phyloP scores from a whole-genome alignment of 495 filamentous ascomycete genomes.

The Lasiosphaeris hirsuta region DNA sequence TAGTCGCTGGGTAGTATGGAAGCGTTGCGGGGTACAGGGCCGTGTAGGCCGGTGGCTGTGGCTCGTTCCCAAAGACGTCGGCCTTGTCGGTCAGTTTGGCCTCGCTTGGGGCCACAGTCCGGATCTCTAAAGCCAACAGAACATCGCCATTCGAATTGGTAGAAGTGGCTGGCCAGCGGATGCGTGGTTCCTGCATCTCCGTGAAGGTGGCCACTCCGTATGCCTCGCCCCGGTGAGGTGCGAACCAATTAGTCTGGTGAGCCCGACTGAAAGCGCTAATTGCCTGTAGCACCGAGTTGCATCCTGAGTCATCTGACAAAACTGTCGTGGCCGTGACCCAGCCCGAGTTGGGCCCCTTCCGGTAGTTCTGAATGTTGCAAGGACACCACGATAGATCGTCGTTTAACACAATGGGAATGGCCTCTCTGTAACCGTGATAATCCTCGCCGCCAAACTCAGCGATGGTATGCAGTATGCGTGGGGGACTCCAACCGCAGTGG shows the following conservation, averaged over 20 bases:
- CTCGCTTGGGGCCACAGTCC: neutral
- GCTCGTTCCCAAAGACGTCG: no score
- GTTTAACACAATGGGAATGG: neutral
- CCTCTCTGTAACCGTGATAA: no score
- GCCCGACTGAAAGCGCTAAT: neutral
- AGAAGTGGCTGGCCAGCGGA: neutral
- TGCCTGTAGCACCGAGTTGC: neutral
- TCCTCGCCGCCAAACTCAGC: no score
- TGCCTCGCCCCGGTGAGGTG: no score
- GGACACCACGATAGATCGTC: constrained; percentile 2
- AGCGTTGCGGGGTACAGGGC: neutral
- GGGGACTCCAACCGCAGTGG: no score
- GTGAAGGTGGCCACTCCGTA: neutral
- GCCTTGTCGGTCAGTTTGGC: no score
- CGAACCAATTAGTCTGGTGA: no score
- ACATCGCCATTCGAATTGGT: neutral
- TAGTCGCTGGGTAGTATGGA: neutral
- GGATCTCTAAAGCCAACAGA: neutral
- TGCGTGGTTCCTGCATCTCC: no score
- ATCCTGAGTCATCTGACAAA: neutral
- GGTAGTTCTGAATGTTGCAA: neutral
- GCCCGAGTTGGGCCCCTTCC: no score
- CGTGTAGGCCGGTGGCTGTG: no score
- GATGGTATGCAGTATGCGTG: no score
- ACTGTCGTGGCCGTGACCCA: no score